Conservation (phyloP, 108 stramenopile genomes). For the Stephanodiscus triporus region DNA sequence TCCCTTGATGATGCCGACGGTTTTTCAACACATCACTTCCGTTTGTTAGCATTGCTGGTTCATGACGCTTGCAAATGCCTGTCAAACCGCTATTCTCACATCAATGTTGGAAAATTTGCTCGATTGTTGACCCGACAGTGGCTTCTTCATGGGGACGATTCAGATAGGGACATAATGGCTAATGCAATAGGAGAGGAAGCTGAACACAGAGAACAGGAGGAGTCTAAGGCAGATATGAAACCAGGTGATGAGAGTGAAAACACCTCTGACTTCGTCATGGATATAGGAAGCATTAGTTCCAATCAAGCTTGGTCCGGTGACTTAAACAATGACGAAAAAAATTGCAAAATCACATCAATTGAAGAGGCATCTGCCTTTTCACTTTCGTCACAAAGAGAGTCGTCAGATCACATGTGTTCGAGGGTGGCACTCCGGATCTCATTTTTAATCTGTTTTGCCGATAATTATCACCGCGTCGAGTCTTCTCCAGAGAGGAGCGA, state of each 20-base stretch:
- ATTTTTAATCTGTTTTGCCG: conserved; percentile 79
- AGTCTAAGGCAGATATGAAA: conserved; percentile 3
- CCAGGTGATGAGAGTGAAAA: conserved; percentile 58
- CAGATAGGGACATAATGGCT: conserved; percentile 1
- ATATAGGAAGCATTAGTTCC: conserved; percentile 64
- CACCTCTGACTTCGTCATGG: conserved; percentile 83
- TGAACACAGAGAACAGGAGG: conserved; percentile 2
- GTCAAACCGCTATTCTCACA: conserved; percentile 78
- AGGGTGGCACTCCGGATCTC: conserved; percentile 75
- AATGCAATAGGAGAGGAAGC: conserved; percentile 12
- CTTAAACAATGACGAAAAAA: conserved; percentile 2
- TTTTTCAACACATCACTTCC: conserved; percentile 66
- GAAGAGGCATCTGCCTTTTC: conserved; percentile 69
- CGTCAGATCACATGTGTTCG: conserved; percentile 51
- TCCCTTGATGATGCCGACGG: conserved; percentile 47
- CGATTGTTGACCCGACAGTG: conserved; percentile 62
- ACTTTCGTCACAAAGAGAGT: conserved; percentile 60
- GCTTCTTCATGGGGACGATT: conserved; percentile 72
- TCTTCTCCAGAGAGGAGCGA: conserved; percentile 20
- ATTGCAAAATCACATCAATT: conserved; percentile 42
- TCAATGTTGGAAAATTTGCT: conserved; percentile 54
- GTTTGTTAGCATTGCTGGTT: conserved; percentile 57
- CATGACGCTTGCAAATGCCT: conserved; percentile 67
- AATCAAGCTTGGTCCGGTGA: conserved; percentile 49
- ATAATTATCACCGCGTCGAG: conserved; percentile 44